phyloP scores from a whole-genome alignment of 2,329 filamentous ascomycete genomes.

The Fusarium sp. region DNA sequence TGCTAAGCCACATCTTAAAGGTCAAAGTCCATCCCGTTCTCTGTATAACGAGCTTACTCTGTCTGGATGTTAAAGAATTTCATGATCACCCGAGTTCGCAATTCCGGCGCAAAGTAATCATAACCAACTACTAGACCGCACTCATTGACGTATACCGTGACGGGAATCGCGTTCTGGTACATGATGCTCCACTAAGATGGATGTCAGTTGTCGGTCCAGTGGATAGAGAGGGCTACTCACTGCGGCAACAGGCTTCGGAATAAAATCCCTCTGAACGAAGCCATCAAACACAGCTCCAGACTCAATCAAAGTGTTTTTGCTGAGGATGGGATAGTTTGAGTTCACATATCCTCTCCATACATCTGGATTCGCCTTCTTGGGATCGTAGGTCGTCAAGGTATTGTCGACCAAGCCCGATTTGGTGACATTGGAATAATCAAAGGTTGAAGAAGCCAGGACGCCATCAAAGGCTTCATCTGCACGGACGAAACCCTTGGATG shows the following conservation, averaged over 20 bases:
- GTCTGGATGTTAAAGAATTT: slow-evolving; percentile 51
- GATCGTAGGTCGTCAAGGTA: slow-evolving; percentile 48
- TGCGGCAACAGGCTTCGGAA: slow-evolving; percentile 39
- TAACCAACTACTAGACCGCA: slow-evolving; percentile 55
- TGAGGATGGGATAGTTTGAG: slow-evolving; percentile 55
- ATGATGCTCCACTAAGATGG: slow-evolving; percentile 53
- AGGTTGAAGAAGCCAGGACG: slow-evolving; percentile 50
- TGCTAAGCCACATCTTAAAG: too few relatives aligned
- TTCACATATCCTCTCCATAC: slow-evolving; percentile 55
- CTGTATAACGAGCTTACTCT: too few relatives aligned
- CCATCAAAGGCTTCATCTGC: slow-evolving; percentile 51
- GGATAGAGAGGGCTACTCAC: slow-evolving; percentile 21
- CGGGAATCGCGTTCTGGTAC: slow-evolving; percentile 53
- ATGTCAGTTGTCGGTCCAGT: not conserved
- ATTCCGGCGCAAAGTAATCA: slow-evolving; percentile 51
- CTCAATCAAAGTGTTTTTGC: slow-evolving; percentile 47
- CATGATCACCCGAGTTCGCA: slow-evolving; percentile 50
- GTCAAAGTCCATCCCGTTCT: too few relatives aligned
- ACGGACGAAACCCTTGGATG: slow-evolving; percentile 48
- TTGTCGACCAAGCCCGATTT: slow-evolving; percentile 55
- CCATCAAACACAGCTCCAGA: slow-evolving; percentile 46
- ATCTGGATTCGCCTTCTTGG: slow-evolving; percentile 27
- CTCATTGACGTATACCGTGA: slow-evolving; percentile 53
- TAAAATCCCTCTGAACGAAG: slow-evolving; percentile 40
- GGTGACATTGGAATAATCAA: slow-evolving; percentile 55